Evolutionary conservation across 495 filamentous ascomycete genomes (phyloP), one percentile per base, ranked within the genome.

Genomic region (Aspergillus cavernicola): DNA sequence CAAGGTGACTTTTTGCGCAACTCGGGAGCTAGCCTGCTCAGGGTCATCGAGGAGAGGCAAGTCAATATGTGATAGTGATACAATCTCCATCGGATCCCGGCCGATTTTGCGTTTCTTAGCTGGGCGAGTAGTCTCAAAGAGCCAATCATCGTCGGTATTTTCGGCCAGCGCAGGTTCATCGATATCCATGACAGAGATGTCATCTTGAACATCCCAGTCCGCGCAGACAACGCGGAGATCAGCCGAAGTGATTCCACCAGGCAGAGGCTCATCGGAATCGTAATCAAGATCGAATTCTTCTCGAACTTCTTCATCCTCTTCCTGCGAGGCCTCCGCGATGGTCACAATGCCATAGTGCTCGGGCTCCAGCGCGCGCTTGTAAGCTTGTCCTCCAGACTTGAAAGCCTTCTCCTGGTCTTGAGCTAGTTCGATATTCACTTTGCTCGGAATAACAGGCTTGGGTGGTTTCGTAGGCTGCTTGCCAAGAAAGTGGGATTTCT

Each of bases 401-500:
- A 98, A 98, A 9, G 77, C 69, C 53, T 87, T 85, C 56, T 91
- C 85, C 58, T 93, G 85, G 60, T 97, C 93, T 40, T 77, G 76
- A 4, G 84, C 83, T 10, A 97, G 69, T 52, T 97, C 93, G 6
- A 97, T 70, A 52, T 83, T 88, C 41, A 95, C 76, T 67, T 97
- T 99, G 11, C 86, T 90, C 0, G 90, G 89, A 12, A 90, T 74
- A 15, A 96, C 74, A 1, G 86, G 79, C 62, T 88, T 96, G 16
- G 95, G 90, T 10, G 81, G 77, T 65, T 89, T 92, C 1, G 74
- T 24, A 2, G 87, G 87, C 36, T 80, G 76, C 65, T 89, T 89
- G 24, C 81, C 81, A 32, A 84, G 66, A 60, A 85, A 91, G 28
- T 80, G 73, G 2, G 86, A 87, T 56, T 82, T 84, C 66, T 87